These are phyloP conservation scores for Emergomyces africanus DNA, from an alignment of 2,329 filamentous ascomycete genomes.

Conservation along the genomic window DNA sequence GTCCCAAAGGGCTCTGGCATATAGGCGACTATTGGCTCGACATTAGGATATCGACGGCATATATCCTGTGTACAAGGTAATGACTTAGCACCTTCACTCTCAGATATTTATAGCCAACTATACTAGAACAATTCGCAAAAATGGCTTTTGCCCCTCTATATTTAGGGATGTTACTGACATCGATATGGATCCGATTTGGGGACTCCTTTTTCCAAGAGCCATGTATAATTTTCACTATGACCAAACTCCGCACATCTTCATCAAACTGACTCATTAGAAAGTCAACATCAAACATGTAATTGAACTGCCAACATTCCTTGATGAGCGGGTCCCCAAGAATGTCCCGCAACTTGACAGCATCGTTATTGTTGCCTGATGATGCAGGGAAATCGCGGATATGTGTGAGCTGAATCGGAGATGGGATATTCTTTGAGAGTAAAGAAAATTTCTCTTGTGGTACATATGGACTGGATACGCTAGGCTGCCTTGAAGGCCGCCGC, in stretches of 20 bases:
- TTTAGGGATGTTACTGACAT: slow-evolving; percentile 34
- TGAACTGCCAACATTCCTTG: slow-evolving; percentile 46
- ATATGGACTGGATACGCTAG: not conserved
- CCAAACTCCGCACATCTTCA: slow-evolving; percentile 38
- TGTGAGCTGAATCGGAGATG: slow-evolving; percentile 61
- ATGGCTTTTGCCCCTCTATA: not conserved
- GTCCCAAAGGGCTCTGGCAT: slow-evolving; percentile 80
- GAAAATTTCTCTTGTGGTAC: not conserved
- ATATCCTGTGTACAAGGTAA: slow-evolving; percentile 38
- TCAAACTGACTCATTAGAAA: slow-evolving; percentile 51
- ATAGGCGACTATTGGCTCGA: slow-evolving; percentile 58
- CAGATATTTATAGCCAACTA: not conserved
- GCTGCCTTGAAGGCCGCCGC: not conserved
- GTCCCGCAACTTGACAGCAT: slow-evolving; percentile 52
- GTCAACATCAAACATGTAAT: slow-evolving; percentile 44
- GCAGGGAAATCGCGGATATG: slow-evolving; percentile 51
- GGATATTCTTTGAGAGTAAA: slow-evolving; percentile 17
- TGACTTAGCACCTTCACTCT: not conserved
- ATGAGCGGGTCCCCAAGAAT: slow-evolving; percentile 65
- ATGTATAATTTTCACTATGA: slow-evolving; percentile 48
- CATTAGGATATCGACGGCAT: slow-evolving; percentile 50
- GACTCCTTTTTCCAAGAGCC: slow-evolving; percentile 59
- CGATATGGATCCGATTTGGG: slow-evolving; percentile 41
- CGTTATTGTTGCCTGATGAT: slow-evolving; percentile 44
- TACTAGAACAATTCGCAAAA: not conserved